Percentiles rank a stretch among this genome's conserved stretches.
Conservation (phyloP, 2,329 filamentous ascomycete genomes). For the Neurospora sp. region DNA sequence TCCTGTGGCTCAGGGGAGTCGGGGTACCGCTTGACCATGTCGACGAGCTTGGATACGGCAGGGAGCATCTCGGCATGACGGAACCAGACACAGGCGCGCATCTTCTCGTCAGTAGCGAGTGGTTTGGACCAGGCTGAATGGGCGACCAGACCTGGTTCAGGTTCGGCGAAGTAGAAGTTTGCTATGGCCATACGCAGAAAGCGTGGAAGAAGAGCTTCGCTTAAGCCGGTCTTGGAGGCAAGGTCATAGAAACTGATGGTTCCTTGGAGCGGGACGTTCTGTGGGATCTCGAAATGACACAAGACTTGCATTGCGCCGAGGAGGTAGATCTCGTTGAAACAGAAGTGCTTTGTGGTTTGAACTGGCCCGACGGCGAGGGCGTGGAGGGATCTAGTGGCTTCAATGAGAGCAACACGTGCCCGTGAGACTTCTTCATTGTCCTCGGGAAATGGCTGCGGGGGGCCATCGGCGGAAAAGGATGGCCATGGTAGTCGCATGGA, state of each 20-base stretch:
- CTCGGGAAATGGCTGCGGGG: conserved; percentile 2
- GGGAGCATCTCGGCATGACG: conserved; percentile 8
- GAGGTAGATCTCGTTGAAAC: conserved; percentile 4
- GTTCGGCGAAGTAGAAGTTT: conserved; percentile 9
- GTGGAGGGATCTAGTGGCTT: conserved; percentile 8
- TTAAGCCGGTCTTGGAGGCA: conserved; percentile 5
- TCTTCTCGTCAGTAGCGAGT: conserved; percentile 8
- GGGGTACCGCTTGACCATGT: conserved; percentile 5
- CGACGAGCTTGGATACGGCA: conserved; percentile 7
- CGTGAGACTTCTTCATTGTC: conserved; percentile 1
- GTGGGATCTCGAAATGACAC: conserved; percentile 9
- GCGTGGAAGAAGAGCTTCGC: conserved; percentile 2
- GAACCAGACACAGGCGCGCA: conserved; percentile 9
- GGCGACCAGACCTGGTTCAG: conserved; percentile 2
- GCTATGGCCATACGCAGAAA: conserved; percentile 8
- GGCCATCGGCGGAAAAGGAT: conserved; percentile 6
- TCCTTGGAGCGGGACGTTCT: conserved; percentile 1
- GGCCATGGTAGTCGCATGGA: conserved; percentile 4
- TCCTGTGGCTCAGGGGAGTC: conserved; percentile 5
- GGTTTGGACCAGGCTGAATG: conserved; percentile 8
- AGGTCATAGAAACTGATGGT: conserved; percentile 4
- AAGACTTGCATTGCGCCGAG: conserved; percentile 7
- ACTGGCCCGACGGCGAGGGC: conserved; percentile 6
- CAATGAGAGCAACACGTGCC: conserved; percentile 6
- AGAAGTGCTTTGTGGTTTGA: conserved; percentile 6